phyloP scores from a whole-genome alignment of 257 asterid genomes.

The Osmanthus fragrans region DNA sequence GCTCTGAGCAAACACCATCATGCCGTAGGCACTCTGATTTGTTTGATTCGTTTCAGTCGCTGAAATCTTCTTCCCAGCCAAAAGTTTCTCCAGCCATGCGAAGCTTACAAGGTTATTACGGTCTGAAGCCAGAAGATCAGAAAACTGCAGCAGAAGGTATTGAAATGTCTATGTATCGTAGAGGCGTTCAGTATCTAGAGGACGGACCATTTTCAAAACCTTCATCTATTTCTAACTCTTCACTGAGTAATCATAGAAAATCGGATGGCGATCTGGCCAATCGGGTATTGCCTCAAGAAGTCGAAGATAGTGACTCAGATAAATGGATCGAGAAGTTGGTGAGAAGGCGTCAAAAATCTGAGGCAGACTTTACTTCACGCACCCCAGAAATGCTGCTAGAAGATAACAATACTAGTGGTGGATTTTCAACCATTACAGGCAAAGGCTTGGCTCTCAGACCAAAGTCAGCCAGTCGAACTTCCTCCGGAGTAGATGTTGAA shows the following conservation, averaged over 20 bases:
- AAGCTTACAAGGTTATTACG: conserved; percentile 73
- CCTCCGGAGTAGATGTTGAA: conserved; percentile 38
- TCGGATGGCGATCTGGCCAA: conserved; percentile 45
- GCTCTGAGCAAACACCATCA: conserved; percentile 49
- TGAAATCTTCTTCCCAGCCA: conserved; percentile 52
- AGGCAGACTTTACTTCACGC: conserved; percentile 43
- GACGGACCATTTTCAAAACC: conserved; percentile 40
- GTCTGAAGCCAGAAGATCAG: conserved; percentile 46
- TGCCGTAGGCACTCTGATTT: conserved; percentile 60
- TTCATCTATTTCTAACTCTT: conserved; percentile 42
- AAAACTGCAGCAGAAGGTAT: conserved; percentile 41
- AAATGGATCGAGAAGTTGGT: conserved; percentile 57
- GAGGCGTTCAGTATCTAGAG: conserved; percentile 50
- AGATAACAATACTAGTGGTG: conserved; percentile 49
- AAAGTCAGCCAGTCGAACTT: conserved; percentile 51
- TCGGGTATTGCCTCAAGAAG: conserved; percentile 38
- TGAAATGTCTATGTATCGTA: conserved; percentile 56
- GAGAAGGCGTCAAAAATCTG: conserved; percentile 69
- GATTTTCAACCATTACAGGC: conserved; percentile 53
- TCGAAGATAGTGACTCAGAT: conserved; percentile 40
- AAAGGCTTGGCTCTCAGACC: conserved; percentile 81
- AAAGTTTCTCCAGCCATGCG: conserved; percentile 68
- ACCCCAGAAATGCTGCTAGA: conserved; percentile 71
- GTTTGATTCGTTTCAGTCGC: conserved; percentile 78
- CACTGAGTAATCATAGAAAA: conserved; percentile 64